Evolutionary conservation across 805 yeast species (phyloP), one percentile per base, ranked within the genome.

Genomic region (Candida ipomoeae): DNA sequence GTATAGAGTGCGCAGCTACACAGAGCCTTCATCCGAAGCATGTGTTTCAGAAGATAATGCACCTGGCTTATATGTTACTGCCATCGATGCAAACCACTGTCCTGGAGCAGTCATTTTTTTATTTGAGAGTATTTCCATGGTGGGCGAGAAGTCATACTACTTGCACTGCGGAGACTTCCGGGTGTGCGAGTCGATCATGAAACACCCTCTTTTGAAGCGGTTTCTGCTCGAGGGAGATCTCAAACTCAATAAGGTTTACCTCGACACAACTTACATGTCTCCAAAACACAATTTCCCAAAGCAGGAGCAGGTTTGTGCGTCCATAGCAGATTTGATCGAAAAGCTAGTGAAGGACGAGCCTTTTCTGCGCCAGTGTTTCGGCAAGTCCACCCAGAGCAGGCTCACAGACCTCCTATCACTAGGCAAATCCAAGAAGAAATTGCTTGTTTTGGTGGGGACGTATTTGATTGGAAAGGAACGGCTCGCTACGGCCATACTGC

Each of bases 141-240:
- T 54, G 4, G 64, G 65, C 0, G 48, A 54, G 1, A 49, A 52
- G 2, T 62, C 65, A 15, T 67, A 67, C 39, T 73, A 77, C 3
- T 67, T 94, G 32, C 99, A 94, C 65, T 90, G 97, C 47, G 99
- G 99, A 2, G 99, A 94, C 68, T 94, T 92, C 61, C 71, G 99
- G 50, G 89, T 90, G 10, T 78, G 79, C 55, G 66, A 68, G 34
- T 58, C 61, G 3, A 83, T 87, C 66, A 65, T 85, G 14, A 53
- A 59, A 3, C 73, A 78, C 50, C 73, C 66, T 26, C 55, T 52
- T 48, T 60, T 67, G 42, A 20, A 10, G 3, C 58, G 55, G 11
- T 73, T 64, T 48, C 46, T 44, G 2, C 29, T 49, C 32, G 51
- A 48, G 20, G 53, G 49, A 6, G 48, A 49, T 17, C 35, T 59